These are phyloP conservation scores for Hymenoscyphus fructigenus DNA, from an alignment of 2,329 filamentous ascomycete genomes.

Conservation along the genomic window DNA sequence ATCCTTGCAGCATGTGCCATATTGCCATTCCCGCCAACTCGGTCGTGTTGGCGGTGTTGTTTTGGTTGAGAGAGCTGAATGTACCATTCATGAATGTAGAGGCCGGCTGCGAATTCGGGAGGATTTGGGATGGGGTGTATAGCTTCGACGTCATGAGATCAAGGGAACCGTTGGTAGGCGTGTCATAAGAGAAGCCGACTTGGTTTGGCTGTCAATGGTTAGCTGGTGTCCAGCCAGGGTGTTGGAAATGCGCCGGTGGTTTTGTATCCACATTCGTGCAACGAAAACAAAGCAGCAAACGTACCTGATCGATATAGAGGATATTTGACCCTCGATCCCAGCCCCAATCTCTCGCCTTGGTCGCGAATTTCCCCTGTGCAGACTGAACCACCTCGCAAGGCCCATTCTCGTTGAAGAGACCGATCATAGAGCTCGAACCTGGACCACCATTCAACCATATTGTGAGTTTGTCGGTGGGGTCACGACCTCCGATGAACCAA, in stretches of 20 bases:
- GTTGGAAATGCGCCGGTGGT: neutral
- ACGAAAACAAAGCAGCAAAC: conserved; percentile 20
- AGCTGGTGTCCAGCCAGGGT: neutral
- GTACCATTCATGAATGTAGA: conserved; percentile 59
- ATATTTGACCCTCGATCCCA: conserved; percentile 63
- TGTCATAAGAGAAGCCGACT: conserved; percentile 68
- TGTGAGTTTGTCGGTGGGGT: conserved; percentile 51
- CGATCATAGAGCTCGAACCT: conserved; percentile 63
- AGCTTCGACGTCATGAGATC: conserved; percentile 45
- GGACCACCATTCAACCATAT: conserved; percentile 70
- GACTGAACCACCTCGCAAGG: conserved; percentile 51
- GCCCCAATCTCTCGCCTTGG: conserved; percentile 59
- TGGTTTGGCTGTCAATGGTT: conserved; percentile 58
- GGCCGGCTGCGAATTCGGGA: conserved; percentile 33
- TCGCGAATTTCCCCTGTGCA: conserved; percentile 50
- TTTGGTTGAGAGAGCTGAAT: conserved; percentile 55
- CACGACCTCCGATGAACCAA: conserved; percentile 47
- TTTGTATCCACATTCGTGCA: neutral
- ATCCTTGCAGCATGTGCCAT: conserved; percentile 60
- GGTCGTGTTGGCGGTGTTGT: conserved; percentile 47
- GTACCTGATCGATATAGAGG: conserved; percentile 52
- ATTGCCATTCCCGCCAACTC: conserved; percentile 53
- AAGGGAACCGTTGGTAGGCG: conserved; percentile 58
- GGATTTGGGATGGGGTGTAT: conserved; percentile 40
- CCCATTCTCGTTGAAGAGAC: conserved; percentile 61